Evolutionary conservation across 1,284 basidiomycete species (phyloP).

Genomic region (Peniophora sp.): DNA sequence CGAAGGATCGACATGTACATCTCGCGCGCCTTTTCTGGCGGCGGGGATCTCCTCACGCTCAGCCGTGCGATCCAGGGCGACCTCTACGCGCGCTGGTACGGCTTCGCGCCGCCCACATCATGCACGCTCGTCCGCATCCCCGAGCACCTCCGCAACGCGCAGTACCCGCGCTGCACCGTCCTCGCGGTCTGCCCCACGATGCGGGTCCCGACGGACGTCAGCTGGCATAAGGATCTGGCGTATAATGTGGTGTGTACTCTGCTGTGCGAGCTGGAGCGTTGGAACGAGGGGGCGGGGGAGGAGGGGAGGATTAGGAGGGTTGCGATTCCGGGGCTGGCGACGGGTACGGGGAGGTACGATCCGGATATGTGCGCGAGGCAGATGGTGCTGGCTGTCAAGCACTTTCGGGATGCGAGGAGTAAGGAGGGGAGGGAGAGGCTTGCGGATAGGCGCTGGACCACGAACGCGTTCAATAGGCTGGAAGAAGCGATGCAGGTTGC

Average conservation of each 20-base stretch:
- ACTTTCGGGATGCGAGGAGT: conserved; percentile 5
- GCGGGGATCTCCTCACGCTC: conserved; percentile 12
- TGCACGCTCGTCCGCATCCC: conserved; percentile 16
- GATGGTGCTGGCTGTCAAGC: conserved; percentile 17
- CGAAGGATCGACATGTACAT: conserved; percentile 17
- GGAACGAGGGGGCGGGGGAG: conserved; percentile 11
- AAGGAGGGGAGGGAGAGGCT: too few species aligned
- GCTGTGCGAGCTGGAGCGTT: conserved; percentile 11
- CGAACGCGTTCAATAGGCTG: too few species aligned
- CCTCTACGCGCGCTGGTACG: conserved; percentile 12
- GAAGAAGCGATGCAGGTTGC: too few species aligned
- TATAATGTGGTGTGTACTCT: conserved; percentile 16
- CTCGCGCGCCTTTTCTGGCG: conserved; percentile 10
- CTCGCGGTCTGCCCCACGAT: conserved; percentile 16
- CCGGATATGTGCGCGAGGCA: conserved; percentile 12
- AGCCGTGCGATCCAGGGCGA: conserved; percentile 15
- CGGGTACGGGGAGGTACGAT: conserved; percentile 12
- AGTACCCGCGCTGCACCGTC: conserved; percentile 7
- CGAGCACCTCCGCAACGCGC: conserved; percentile 3
- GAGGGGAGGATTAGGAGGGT: conserved; percentile 1
- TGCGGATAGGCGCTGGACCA: too few species aligned
- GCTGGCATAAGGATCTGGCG: conserved; percentile 16
- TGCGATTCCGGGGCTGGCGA: conserved; percentile 18
- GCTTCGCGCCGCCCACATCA: conserved; percentile 15
- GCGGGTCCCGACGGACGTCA: conserved; percentile 12